Evolutionary conservation across 768 basidiomycete species (phyloP).

Genomic region (Termitomyces sp.): DNA sequence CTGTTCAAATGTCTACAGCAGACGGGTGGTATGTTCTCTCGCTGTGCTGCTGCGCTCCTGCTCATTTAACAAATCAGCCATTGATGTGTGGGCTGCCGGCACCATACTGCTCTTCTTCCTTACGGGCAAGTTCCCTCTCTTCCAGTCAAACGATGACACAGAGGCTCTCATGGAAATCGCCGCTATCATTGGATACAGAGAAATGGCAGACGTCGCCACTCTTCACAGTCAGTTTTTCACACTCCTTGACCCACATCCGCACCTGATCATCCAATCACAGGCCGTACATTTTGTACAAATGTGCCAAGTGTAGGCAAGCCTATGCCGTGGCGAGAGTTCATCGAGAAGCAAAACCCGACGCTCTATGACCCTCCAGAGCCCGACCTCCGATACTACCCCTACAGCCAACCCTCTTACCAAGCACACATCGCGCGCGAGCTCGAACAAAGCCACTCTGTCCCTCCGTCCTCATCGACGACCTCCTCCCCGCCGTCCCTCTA

Average conservation of each 20-base stretch:
- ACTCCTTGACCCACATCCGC: neutral
- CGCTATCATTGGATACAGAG: conserved; percentile 72
- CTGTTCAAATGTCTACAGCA: conserved; percentile 92
- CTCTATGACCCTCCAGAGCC: conserved; percentile 47
- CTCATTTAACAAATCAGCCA: conserved; percentile 46
- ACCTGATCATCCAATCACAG: conserved; percentile 34
- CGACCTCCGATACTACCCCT: conserved; percentile 53
- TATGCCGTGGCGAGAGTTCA: conserved; percentile 67
- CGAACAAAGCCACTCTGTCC: conserved; percentile 17
- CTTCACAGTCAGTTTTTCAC: conserved; percentile 69
- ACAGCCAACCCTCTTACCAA: conserved; percentile 28
- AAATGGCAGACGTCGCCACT: conserved; percentile 81
- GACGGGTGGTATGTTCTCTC: conserved; percentile 64
- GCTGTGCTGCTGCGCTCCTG: neutral
- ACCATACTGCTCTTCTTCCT: conserved; percentile 92
- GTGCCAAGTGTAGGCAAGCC: conserved; percentile 73
- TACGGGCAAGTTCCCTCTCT: conserved; percentile 87
- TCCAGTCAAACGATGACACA: conserved; percentile 89
- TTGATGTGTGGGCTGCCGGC: conserved; percentile 96
- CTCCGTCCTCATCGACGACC: conserved; percentile 30
- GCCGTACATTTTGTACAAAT: conserved; percentile 88
- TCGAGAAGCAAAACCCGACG: conserved; percentile 73
- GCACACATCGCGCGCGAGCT: conserved; percentile 17
- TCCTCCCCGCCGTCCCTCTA: conserved; percentile 19
- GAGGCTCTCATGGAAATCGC: conserved; percentile 97